These are phyloP conservation scores for Calcarisporium arbuscula DNA, from an alignment of 2,329 filamentous ascomycete species.

Conservation along the genomic window DNA sequence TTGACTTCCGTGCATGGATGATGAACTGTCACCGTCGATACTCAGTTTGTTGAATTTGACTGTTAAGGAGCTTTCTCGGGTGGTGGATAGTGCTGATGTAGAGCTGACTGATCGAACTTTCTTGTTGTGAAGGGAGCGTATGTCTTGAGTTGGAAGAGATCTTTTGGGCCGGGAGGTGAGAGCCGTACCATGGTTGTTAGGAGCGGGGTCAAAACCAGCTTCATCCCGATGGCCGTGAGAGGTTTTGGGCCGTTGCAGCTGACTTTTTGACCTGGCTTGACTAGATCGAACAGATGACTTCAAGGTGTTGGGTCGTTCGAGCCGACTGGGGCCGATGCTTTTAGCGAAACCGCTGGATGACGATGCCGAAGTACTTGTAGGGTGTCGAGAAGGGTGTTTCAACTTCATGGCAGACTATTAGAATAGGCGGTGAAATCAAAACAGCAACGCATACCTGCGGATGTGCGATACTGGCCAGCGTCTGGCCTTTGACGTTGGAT, in stretches of 20 bases:
- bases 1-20: conserved; percentile 32
- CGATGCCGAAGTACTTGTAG: conserved; percentile 18
- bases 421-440: conserved; percentile 1
- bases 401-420: too few species aligned
- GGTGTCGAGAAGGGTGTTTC: conserved; percentile 34
- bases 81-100: conserved; percentile 20
- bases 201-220: conserved; percentile 28
- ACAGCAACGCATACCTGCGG: conserved; percentile 16
- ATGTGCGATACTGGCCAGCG: conserved; percentile 26
- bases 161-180: conserved; percentile 7
- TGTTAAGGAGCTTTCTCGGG: conserved; percentile 39
- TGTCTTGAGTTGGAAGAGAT: conserved; percentile 9
- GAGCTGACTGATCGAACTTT: conserved; percentile 20
- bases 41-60: conserved; percentile 31
- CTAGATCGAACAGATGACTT: conserved; percentile 40
- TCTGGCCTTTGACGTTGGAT: conserved; percentile 38
- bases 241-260: conserved; percentile 29
- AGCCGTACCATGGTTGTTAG: conserved; percentile 29
- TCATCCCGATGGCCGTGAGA: conserved; percentile 34
- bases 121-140: conserved; percentile 13
- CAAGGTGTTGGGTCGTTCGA: conserved; percentile 46
- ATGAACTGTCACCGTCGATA: conserved; percentile 28
- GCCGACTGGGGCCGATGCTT: conserved; percentile 49
- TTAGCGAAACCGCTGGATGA: conserved; percentile 45
- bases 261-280: conserved; percentile 36